Base-by-base conservation (phyloP, 352 stramenopile species). In the Globisporangium rhizosaccharum region DNA sequence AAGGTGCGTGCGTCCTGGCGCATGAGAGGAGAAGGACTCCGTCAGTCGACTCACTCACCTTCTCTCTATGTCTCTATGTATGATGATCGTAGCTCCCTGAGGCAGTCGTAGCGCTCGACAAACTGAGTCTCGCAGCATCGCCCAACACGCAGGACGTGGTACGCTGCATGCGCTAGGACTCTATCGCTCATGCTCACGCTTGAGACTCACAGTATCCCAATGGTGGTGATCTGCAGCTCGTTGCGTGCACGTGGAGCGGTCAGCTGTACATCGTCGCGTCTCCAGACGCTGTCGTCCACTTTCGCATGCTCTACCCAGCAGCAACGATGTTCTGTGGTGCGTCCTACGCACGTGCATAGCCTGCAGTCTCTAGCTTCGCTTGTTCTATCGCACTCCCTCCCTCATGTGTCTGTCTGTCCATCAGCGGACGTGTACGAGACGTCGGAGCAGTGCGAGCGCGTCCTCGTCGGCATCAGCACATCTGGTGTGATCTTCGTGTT, bases 181-280 rank as follows among this genome's bases (percentile, higher is more conserved):
- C 28, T 33, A 3, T 33, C 28, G 33, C 44, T 23, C 12, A 26
- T 9, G 47, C 20, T 23, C 20, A 36, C 17, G 23, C 25, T 26
- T 1, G 17, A 1, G 26, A 47, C 33, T 9, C 11, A 30, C 36
- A 2, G 18, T 2, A 33, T 6, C 28, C 4, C 12, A 25, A 23
- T 28, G 3, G 25, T 15, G 14, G 1, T 12, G 33, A 39, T 39
- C 33, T 28, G 9, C 41, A 92, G 80, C 68, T 92, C 51, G 65
- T 90, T 10, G 73, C 67, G 3, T 90, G 79, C 47, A 90, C 76
- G 36, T 92, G 82, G 82, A 90, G 76, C 63, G 82, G 83, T 2
- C 60, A 75, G 54, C 57, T 90, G 26, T 87, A 78, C 57, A 70
- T 71, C 25, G 72, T 88, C 20, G 57, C 75, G 28, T 71, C 80